Evolutionary conservation across 73 alveolate species (phyloP).

Genomic region (Paramecium pentaurelia): DNA sequence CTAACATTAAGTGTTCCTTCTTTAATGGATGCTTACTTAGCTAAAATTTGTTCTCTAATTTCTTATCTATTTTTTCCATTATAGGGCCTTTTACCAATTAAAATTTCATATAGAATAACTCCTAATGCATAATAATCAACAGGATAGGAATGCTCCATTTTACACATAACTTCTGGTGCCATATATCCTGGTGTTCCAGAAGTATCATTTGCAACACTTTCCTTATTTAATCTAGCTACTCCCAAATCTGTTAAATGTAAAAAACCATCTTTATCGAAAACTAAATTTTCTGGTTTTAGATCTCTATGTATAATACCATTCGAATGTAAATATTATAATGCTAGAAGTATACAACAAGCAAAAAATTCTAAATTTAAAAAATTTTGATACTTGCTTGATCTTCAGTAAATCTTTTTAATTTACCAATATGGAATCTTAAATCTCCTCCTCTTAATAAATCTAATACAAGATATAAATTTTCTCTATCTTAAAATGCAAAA

Average conservation of each 20-base stretch:
- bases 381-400: slow-evolving; percentile 6
- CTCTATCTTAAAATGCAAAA: slow-evolving; percentile 66
- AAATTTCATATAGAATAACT: slow-evolving; percentile 69
- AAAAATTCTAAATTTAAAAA: slow-evolving; percentile 58
- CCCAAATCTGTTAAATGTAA: slow-evolving; percentile 75
- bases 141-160: slow-evolving; percentile 55
- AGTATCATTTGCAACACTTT: slow-evolving; percentile 72
- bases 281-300: slow-evolving; percentile 72
- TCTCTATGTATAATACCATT: slow-evolving; percentile 75
- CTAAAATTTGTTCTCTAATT: slow-evolving; percentile 69
- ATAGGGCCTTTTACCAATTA: slow-evolving; percentile 85
- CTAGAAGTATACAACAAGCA: slow-evolving; percentile 61
- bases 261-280: slow-evolving; percentile 76
- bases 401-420: slow-evolving; percentile 46
- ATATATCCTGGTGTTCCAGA: slow-evolving; percentile 90
- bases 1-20: slow-evolving; percentile 80
- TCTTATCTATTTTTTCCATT: slow-evolving; percentile 80
- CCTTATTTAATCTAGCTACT: slow-evolving; percentile 70
- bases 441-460: slow-evolving; percentile 72
- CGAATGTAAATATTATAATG: slow-evolving; percentile 60
- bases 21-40: slow-evolving; percentile 70
- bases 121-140: slow-evolving; percentile 80
- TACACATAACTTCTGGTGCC: slow-evolving; percentile 76
- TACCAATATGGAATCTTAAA: slow-evolving; percentile 65
- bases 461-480: slow-evolving; percentile 65